Evolutionary conservation across 2,329 filamentous ascomycete species (phyloP).

Genomic region (Pestalotiopsis sp.): DNA sequence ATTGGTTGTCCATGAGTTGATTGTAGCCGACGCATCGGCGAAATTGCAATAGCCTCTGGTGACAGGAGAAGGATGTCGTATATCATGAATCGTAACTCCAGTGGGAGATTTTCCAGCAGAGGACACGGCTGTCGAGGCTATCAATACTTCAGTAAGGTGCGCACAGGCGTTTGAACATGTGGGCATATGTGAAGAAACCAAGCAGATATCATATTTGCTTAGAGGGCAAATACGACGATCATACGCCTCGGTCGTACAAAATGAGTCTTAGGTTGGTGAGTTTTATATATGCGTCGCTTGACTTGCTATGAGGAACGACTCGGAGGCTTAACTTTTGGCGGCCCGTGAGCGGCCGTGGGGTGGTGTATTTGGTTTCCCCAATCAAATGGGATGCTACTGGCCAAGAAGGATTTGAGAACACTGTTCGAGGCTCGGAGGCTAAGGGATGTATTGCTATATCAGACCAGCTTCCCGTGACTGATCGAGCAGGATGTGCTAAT

Average conservation of each 20-base stretch:
- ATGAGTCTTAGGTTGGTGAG: too few species aligned
- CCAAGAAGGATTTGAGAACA: not conserved
- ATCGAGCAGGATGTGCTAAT: not conserved
- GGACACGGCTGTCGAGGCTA: not conserved
- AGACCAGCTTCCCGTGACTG: not conserved
- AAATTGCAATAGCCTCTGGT: conserved; percentile 16
- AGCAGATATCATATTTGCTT: not conserved
- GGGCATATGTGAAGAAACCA: not conserved
- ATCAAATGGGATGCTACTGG: too few species aligned
- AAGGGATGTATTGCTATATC: not conserved
- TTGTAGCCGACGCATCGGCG: conserved; percentile 13
- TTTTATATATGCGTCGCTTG: too few species aligned
- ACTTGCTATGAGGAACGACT: too few species aligned
- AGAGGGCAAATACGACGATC: too few species aligned
- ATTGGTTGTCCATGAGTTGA: not conserved
- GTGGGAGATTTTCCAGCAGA: conserved; percentile 27
- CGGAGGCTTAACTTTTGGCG: too few species aligned
- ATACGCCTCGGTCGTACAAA: too few species aligned
- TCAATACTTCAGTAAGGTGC: not conserved
- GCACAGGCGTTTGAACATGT: not conserved
- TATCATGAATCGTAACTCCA: conserved; percentile 31
- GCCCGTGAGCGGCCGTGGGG: too few species aligned
- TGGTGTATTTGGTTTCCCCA: too few species aligned
- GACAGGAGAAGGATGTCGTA: conserved; percentile 24
- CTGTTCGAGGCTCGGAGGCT: not conserved